Evolutionary conservation across 768 basidiomycete species (phyloP), one percentile per base, ranked within the genome.

Genomic region (Dendrothele bispora): DNA sequence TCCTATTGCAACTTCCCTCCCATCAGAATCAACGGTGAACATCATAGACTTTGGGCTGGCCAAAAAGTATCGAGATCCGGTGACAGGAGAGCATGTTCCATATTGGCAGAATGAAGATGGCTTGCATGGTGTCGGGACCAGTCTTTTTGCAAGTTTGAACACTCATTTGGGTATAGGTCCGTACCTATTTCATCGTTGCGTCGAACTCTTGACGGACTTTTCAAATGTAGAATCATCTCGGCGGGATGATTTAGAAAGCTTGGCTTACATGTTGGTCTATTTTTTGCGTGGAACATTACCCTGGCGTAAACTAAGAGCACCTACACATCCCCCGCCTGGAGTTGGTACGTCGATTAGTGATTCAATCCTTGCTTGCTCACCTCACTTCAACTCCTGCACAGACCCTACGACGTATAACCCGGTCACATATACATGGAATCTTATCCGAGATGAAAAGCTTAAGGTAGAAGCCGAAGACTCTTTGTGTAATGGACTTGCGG

Each of bases 21-120:
- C 57, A 69, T 84, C 30, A 32, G 30, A 32, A 32, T 32, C 30
- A 32, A 47, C 37, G 58, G 94, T 99, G 63, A 95, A 98, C 65
- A 89, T 99, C 55, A 91, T 91, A 56, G 88, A 91, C 70, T 91
- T 91, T 67, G 88, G 88, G 12, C 84, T 91, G 38, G 87, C 88
- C 0, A 88, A 88, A 62, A 86, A 85, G 55, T 91, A 78, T 60
- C 79, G 85, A 18, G 86, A 90, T 57, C 56, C 80, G 4, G 73
- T 72, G 22, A 86, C 86, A 0, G 75, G 77, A 18, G 71, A 69
- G 35, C 88, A 90, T 59, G 79, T 90, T 48, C 80, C 86, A 3
- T 88, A 86, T 69, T 78, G 75, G 52, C 85, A 85, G 50, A 83
- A 86, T 50, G 34, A 36, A 12, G 46, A 47, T 39, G 79, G 79